Conservation (phyloP, 305 asterid genomes). For the Solanum aculeatissimum region DNA sequence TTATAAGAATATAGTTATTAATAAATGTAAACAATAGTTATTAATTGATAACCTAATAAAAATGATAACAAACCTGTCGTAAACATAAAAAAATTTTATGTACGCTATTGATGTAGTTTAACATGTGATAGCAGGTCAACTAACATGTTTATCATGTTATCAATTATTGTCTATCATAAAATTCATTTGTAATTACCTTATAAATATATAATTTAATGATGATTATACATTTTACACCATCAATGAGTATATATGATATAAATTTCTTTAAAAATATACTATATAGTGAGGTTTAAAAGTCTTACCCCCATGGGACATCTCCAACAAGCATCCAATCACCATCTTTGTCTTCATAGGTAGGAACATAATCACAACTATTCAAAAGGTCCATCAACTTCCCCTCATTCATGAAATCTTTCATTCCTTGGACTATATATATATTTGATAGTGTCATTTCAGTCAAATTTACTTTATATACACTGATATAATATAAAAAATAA, state of each 20-base stretch:
- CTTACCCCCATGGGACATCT: slow-evolving; percentile 35
- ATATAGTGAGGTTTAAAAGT: background rate
- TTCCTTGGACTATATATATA: background rate
- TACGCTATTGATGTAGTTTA: too few relatives aligned
- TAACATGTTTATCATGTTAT: too few relatives aligned
- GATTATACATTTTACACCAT: background rate
- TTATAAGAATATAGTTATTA: too few relatives aligned
- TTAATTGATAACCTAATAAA: too few relatives aligned
- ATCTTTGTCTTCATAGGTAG: slow-evolving; percentile 26
- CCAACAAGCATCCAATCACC: slow-evolving; percentile 33
- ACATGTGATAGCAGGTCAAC: too few relatives aligned
- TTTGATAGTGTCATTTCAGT: background rate
- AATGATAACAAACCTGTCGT: too few relatives aligned
- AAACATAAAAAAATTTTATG: too few relatives aligned
- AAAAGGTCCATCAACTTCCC: slow-evolving; percentile 17
- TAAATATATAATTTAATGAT: background rate
- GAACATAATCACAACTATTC: slow-evolving; percentile 19
- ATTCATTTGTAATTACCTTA: background rate
- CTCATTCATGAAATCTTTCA: slow-evolving; percentile 21
- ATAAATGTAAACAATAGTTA: too few relatives aligned
- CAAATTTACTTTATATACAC: background rate
- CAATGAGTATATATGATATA: background rate
- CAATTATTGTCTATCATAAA: too few relatives aligned
- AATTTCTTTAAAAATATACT: background rate
- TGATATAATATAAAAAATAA: background rate